phyloP scores from a whole-genome alignment of 2,329 filamentous ascomycete genomes.

The Grosmannia penicillata region DNA sequence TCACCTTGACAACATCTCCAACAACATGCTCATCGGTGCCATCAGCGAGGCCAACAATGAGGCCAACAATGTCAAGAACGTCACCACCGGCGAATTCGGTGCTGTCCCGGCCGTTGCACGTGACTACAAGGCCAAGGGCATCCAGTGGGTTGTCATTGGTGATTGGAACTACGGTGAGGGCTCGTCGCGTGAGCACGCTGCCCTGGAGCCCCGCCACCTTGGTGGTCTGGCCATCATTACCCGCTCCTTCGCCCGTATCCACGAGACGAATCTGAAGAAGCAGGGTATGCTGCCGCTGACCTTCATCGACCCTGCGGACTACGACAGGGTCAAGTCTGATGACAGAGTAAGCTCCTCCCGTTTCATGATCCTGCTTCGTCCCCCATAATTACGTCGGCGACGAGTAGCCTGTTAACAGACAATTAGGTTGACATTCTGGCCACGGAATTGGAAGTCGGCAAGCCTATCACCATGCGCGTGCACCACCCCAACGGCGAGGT shows the following conservation, averaged over 20 bases:
- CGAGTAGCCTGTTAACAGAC: slow-evolving; percentile 4
- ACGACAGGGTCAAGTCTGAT: slow-evolving; percentile 88
- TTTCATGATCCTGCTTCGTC: too few relatives aligned
- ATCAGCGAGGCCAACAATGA: slow-evolving; percentile 92
- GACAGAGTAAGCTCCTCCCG: slow-evolving; percentile 65
- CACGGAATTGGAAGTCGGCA: slow-evolving; percentile 81
- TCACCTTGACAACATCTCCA: slow-evolving; percentile 98
- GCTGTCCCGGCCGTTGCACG: slow-evolving; percentile 87
- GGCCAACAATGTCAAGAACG: slow-evolving; percentile 95
- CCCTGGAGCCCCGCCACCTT: slow-evolving; percentile 92
- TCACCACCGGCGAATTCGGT: slow-evolving; percentile 67
- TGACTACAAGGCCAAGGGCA: slow-evolving; percentile 95
- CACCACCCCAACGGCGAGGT: slow-evolving; percentile 75
- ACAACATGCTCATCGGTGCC: slow-evolving; percentile 98
- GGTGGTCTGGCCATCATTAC: slow-evolving; percentile 95
- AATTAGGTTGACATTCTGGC: slow-evolving; percentile 60
- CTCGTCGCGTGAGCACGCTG: slow-evolving; percentile 93
- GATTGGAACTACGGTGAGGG: slow-evolving; percentile 99
- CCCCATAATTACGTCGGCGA: not conserved
- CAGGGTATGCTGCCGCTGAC: slow-evolving; percentile 99
- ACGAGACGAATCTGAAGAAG: slow-evolving; percentile 99
- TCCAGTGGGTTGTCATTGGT: slow-evolving; percentile 94
- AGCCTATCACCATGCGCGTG: slow-evolving; percentile 82
- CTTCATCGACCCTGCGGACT: slow-evolving; percentile 87
- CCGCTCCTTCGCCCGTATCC: slow-evolving; percentile 93